Percentiles rank a stretch among this genome's conserved stretches.
phyloP scores from a whole-genome alignment of 2,329 filamentous ascomycete genomes.

The Aspergillus sp. region DNA sequence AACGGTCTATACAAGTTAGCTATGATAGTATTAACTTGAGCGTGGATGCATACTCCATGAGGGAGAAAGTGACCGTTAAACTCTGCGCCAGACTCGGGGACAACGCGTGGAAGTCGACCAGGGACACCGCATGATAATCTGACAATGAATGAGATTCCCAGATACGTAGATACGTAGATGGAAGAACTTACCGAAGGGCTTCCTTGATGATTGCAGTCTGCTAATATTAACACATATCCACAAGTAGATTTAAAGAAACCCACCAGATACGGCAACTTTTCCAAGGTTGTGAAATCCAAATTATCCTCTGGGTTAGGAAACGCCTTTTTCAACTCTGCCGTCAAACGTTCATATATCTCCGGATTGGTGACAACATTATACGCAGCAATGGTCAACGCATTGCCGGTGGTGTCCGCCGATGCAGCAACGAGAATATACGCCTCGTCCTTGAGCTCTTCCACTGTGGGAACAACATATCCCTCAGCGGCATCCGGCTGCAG shows the following conservation, averaged over 20 bases:
- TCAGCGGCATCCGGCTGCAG: conserved; percentile 12
- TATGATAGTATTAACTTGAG: too few species aligned
- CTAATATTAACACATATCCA: background rate
- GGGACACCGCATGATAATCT: conserved; percentile 28
- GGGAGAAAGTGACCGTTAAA: conserved; percentile 29
- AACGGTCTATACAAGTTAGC: conserved; percentile 8
- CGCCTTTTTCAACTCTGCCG: conserved; percentile 21
- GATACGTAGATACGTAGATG: background rate
- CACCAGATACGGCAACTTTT: conserved; percentile 32
- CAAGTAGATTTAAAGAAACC: conserved; percentile 1
- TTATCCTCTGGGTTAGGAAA: conserved; percentile 23
- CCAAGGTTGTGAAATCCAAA: conserved; percentile 23
- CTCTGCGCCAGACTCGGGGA: conserved; percentile 24
- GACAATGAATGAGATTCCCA: background rate
- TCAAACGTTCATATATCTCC: conserved; percentile 18
- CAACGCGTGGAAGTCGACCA: conserved; percentile 29
- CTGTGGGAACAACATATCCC: conserved; percentile 11
- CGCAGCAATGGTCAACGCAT: conserved; percentile 25
- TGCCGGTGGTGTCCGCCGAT: conserved; percentile 31
- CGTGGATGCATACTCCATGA: conserved; percentile 16
- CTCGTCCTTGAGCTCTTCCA: conserved; percentile 22
- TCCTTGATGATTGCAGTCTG: conserved; percentile 33
- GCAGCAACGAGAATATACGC: conserved; percentile 23
- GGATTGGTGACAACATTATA: conserved; percentile 25
- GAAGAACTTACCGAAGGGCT: conserved; percentile 22